Base-by-base conservation (phyloP, 495 filamentous ascomycete species). In the Clavariopsis aquatica region DNA sequence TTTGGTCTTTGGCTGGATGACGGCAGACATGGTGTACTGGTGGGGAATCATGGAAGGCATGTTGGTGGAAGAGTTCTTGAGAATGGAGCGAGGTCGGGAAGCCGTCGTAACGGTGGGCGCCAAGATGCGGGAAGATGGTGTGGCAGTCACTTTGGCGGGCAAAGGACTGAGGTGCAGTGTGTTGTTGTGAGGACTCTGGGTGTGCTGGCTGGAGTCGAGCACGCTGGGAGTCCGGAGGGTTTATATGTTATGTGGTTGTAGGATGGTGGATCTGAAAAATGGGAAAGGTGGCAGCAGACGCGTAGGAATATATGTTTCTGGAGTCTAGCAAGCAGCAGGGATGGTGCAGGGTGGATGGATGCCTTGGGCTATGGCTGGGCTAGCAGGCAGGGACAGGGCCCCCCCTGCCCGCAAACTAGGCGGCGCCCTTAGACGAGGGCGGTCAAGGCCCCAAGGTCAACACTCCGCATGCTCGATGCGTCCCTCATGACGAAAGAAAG, bases 21-120 rank as follows among this genome's bases (percentile, higher is more conserved):
- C 60, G 43, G 65, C 55, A 31, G 69, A 66, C 69, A 69, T 69
- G 57, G 69, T 72, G 69, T 55, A 27, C 34, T 38, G 46, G 57
- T 62, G 62, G 23, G 49, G 43, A 23, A 43, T 12, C 43, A 69
- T 38, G 43, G 69, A 69, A 26, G 66, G 66, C 69, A 72, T 72
- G 19, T 53, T 69, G 69, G 57, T 68, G 63, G 59, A 60, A 28
- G 64, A 59, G 26, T 71, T 68, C 52, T 68, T 68, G 24, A 71
- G 65, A 49, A 71, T 71, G 52, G 69, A 65, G n/a, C 56, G 58
- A 7, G 29, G 58, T 28, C 12, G 60, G 65, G 47, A 46, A 57
- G 69, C 69, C 69, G 61, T 62, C 10, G 60, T 68, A 53, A 24
- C 23, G 46, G 52, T 67, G 38, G 26, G 45, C 24, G 56, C 29